Conservation (phyloP, 164 flowering plant species). For the Malania oleifera region DNA sequence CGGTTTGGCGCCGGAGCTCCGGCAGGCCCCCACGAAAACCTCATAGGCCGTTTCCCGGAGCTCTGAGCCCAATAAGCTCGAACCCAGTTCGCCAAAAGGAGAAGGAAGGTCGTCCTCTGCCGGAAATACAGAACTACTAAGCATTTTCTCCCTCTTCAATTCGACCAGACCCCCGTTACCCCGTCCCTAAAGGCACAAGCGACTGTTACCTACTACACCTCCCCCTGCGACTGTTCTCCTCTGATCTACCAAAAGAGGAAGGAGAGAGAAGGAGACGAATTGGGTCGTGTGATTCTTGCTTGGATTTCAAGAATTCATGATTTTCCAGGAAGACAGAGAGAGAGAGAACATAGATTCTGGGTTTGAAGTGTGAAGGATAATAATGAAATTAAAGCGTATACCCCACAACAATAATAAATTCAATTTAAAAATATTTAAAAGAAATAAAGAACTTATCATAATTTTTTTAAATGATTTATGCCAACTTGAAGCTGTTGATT, state of each 20-base stretch:
- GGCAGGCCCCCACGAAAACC: conserved; percentile 54
- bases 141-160: conserved; percentile 11
- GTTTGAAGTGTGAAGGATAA: too few species aligned
- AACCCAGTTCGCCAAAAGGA: conserved; percentile 33
- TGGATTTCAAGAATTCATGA: conserved; percentile 20
- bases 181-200: conserved; percentile 10
- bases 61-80: conserved; percentile 35
- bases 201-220: background rate
- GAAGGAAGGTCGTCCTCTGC: conserved; percentile 15
- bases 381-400: too few species aligned
- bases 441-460: too few species aligned
- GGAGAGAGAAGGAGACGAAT: background rate
- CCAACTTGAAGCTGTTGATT: too few species aligned
- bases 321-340: background rate
- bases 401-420: too few species aligned
- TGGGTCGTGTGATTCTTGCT: conserved; percentile 18
- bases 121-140: background rate
- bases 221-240: background rate
- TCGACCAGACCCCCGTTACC: conserved; percentile 11
- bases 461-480: too few species aligned
- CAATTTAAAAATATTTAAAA: too few species aligned
- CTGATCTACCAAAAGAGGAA: background rate
- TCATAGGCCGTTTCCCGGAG: conserved; percentile 70
- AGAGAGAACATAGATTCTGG: background rate
- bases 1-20: conserved; percentile 42